Base-by-base conservation (phyloP, 371 early-diverging fungal species). In the Nematocida homosporus region DNA sequence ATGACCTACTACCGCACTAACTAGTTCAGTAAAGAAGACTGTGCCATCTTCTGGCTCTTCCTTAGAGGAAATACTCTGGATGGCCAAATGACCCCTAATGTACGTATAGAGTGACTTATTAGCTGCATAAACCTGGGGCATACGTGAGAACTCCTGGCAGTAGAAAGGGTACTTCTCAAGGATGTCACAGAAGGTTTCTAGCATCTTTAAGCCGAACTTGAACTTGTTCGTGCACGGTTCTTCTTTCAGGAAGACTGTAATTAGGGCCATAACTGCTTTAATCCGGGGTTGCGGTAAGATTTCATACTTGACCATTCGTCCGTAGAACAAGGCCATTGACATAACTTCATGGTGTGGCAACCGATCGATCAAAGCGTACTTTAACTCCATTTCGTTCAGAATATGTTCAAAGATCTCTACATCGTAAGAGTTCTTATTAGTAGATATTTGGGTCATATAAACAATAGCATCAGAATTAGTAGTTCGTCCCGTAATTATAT, bases 151-250 rank as follows among this genome's bases (percentile, higher is more conserved):
- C 63, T 72, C 75, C 61, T 72, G 75, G 1, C 60, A 65, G 41
- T 72, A 72, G 53, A 72, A 72, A 1, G 75, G 75, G 38, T 72
- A 72, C 75, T 72, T 72, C 5, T 72, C 75, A 29, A 72, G 63
- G 27, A 72, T 48, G 10, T 72, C 75, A 27, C 75, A 77, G 47
- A 72, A 72, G 6, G 75, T 35, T 38, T 72, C 75, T 10, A 72
- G 48, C 3, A 30, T 34, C 61, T 72, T 72, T 47, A 72, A 53
- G 16, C 60, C 75, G 37, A 72, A 72, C 52, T 53, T 59, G 29
- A 60, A 61, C 52, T 44, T 25, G 61, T 72, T 72, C 10, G 69
- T 48, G 61, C 52, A 32, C n/a, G 75, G 60, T 6, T 61, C 63
- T 23, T 72, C 75, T 30, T 59, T 5, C 8, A 72, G 59, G 40